Evolutionary conservation across 176 grass and related monocot genomes (phyloP).

Genomic region (bread wheat (Triticum aestivum)): IWGSC_CS_RefSeq_v2.1 NC_057799.1:77662448-77662947

Average conservation of each 20-base stretch:
- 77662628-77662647: conserved; percentile 56
- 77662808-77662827: background rate
- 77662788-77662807: background rate
- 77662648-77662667: conserved; percentile 67
- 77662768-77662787: background rate
- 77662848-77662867: background rate
- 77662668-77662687: conserved; percentile 57
- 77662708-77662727: conserved; percentile 52
- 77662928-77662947: background rate
- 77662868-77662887: background rate
- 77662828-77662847: background rate
- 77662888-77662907: background rate
- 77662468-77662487: conserved; percentile 28
- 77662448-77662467: conserved; percentile 31
- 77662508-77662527: conserved; percentile 44
- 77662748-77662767: background rate
- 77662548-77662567: conserved; percentile 41
- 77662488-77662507: conserved; percentile 68
- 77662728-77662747: background rate
- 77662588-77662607: conserved; percentile 64
- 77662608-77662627: conserved; percentile 51
- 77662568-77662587: conserved; percentile 50
- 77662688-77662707: conserved; percentile 67
- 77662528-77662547: conserved; percentile 29
- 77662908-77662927: background rate